phyloP scores from a whole-genome alignment of 2,329 filamentous ascomycete genomes.

The Chalaropsis ovoidea region DNA sequence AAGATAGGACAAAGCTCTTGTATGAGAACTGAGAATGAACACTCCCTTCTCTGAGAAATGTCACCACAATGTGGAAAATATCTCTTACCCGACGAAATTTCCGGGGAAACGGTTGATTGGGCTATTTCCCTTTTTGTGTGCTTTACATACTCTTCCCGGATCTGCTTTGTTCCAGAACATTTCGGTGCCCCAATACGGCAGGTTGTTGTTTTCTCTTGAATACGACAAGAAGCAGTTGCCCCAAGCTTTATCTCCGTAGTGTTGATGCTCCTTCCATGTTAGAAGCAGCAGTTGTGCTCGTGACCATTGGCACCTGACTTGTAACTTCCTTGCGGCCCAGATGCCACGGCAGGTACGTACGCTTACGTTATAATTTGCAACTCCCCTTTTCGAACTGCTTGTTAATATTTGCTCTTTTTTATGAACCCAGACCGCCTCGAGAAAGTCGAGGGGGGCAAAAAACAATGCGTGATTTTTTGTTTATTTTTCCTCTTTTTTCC shows the following conservation, averaged over 20 bases:
- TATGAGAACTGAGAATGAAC: not conserved
- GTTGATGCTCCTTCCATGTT: not conserved
- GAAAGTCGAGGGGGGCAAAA: not conserved
- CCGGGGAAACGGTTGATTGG: not conserved
- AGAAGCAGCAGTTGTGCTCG: not conserved
- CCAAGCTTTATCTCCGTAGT: not conserved
- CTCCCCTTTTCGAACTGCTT: not conserved
- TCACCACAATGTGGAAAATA: too few species aligned
- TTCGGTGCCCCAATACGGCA: not conserved
- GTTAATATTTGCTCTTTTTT: not conserved
- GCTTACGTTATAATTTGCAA: not conserved
- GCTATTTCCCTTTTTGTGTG: not conserved
- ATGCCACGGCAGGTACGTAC: not conserved
- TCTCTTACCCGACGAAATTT: too few species aligned
- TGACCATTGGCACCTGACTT: constrained; percentile 14
- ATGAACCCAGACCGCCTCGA: not conserved
- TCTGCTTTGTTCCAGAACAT: constrained; percentile 11
- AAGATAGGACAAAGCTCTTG: not conserved
- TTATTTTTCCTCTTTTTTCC: not conserved
- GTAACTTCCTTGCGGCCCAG: not conserved
- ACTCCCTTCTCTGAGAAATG: too few species aligned
- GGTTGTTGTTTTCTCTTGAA: not conserved
- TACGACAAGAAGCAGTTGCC: not conserved
- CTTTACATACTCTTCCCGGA: not conserved
- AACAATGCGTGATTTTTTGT: not conserved